These are phyloP conservation scores for Papiliotrema laurentii DNA, from an alignment of 1,284 basidiomycete species.

Conservation along the genomic window DNA sequence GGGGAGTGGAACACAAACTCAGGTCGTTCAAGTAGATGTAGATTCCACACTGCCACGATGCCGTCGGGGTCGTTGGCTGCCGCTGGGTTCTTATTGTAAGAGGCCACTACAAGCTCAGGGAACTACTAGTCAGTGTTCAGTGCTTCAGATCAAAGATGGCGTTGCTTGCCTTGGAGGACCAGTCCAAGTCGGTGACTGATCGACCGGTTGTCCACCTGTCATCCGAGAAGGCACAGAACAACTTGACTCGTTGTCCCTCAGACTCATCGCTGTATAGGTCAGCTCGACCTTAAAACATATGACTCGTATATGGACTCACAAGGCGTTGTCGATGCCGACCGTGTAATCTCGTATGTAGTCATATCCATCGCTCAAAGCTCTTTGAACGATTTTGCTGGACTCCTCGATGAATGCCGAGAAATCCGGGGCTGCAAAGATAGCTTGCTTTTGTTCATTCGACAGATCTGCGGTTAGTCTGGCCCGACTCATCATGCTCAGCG, in stretches of 20 bases:
- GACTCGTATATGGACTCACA: constrained; percentile 52
- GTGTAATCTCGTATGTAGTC: constrained; percentile 97
- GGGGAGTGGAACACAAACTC: constrained; percentile 98
- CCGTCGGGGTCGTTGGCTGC: constrained; percentile 92
- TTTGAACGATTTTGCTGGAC: constrained; percentile 90
- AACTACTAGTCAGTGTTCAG: constrained; percentile 56
- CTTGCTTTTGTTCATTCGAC: constrained; percentile 73
- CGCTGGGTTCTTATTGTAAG: constrained; percentile 93
- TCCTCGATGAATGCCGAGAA: constrained; percentile 91
- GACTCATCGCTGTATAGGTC: constrained; percentile 67
- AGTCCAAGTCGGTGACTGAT: constrained; percentile 92
- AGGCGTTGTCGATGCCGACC: constrained; percentile 68
- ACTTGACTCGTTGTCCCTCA: constrained; percentile 80
- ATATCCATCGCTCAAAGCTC: constrained; percentile 93
- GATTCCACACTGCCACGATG: constrained; percentile 94
- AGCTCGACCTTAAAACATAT: neutral
- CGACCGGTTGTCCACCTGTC: constrained; percentile 83
- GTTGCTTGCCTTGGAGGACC: constrained; percentile 79
- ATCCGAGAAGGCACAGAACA: constrained; percentile 81
- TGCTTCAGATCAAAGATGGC: no score
- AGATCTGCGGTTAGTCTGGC: constrained; percentile 56
- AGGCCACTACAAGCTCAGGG: constrained; percentile 88
- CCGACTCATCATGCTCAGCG: neutral
- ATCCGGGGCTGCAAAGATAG: constrained; percentile 77
- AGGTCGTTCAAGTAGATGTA: constrained; percentile 87